A percentile compares a stretch with the other conserved stretches of the same genome.
phyloP scores from a whole-genome alignment of 2,329 filamentous ascomycete genomes.

The Ceratocystis colombiana region DNA sequence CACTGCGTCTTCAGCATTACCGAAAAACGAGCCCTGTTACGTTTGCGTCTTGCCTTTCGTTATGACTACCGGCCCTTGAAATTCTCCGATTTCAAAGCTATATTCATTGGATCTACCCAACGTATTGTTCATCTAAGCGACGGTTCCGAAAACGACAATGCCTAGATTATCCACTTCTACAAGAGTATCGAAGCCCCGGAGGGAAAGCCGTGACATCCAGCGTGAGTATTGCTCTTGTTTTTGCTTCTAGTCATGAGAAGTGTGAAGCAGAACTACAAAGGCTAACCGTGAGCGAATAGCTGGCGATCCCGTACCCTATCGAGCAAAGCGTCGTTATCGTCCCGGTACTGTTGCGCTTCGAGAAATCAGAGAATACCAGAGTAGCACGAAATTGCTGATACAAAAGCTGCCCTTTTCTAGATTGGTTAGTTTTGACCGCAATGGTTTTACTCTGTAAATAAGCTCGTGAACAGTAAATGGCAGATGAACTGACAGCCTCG shows the following conservation, averaged over 20 bases:
- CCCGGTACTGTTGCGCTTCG: conserved; percentile 78
- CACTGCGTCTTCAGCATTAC: not conserved
- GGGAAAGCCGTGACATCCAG: conserved; percentile 19
- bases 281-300: conserved; percentile 38
- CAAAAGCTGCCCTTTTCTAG: conserved; percentile 70
- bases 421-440: conserved; percentile 42
- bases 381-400: conserved; percentile 76
- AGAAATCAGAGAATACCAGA: conserved; percentile 87
- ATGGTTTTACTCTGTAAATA: not conserved
- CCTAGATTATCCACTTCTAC: conserved; percentile 16
- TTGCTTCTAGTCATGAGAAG: not conserved
- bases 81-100: not conserved
- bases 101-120: not conserved
- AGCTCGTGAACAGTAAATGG: not conserved
- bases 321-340: conserved; percentile 54
- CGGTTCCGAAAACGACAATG: conserved; percentile 8
- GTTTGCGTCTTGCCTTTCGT: not conserved
- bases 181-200: conserved; percentile 18
- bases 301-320: conserved; percentile 60
- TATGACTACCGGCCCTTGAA: not conserved
- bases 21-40: not conserved
- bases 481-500: conserved; percentile 24
- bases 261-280: not conserved
- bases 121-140: not conserved
- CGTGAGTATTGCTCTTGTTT: conserved; percentile 5